Evolutionary conservation across 2,329 filamentous ascomycete species (phyloP).

Genomic region (Colletotrichum cordylinicola): DNA sequence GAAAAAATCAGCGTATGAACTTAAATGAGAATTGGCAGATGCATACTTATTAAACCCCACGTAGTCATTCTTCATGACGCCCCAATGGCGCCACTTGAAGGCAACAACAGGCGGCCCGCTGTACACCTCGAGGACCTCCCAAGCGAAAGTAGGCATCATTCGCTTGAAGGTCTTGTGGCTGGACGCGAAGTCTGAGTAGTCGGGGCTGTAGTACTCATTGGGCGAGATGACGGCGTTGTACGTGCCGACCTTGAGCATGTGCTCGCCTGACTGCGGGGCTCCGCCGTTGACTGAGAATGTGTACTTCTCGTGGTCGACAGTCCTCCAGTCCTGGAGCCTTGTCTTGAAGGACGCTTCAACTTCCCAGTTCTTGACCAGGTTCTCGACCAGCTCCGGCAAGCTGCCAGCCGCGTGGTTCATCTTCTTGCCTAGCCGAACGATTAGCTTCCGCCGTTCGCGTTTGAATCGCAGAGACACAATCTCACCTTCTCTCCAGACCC

Average conservation of each 20-base stretch:
- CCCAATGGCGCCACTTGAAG: conserved; percentile 74
- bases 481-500: conserved; percentile 64
- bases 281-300: conserved; percentile 69
- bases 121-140: conserved; percentile 74
- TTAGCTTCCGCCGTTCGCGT: not conserved
- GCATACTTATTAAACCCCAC: conserved; percentile 67
- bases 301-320: conserved; percentile 65
- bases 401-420: conserved; percentile 60
- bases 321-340: conserved; percentile 66
- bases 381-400: conserved; percentile 67
- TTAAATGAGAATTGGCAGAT: conserved; percentile 4
- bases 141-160: conserved; percentile 77
- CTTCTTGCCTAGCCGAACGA: conserved; percentile 54
- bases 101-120: conserved; percentile 66
- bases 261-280: conserved; percentile 59
- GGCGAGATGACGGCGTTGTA: conserved; percentile 72
- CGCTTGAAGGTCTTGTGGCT: conserved; percentile 76
- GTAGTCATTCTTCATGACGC: conserved; percentile 70
- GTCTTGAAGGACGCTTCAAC: conserved; percentile 74
- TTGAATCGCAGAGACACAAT: not conserved
- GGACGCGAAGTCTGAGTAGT: conserved; percentile 64
- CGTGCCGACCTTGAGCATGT: conserved; percentile 72
- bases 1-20: not conserved
- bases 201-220: conserved; percentile 69
- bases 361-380: conserved; percentile 77